A percentile compares a stretch with the other conserved stretches of the same genome.
Conservation (phyloP, 352 stramenopile genomes). For the Globisporangium echinulatum region DNA sequence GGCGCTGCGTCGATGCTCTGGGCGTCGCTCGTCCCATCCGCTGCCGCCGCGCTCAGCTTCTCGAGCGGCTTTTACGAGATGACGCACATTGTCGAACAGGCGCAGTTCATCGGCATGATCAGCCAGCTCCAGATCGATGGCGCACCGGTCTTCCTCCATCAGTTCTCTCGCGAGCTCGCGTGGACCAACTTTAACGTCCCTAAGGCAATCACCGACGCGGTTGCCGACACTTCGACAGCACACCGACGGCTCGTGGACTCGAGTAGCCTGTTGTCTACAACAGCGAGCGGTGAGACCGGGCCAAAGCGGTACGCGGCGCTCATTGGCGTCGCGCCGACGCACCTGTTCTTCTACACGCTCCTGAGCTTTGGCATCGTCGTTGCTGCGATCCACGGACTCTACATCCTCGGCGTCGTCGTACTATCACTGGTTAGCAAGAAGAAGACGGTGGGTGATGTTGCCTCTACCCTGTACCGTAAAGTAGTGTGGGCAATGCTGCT, state of each 20-base stretch:
- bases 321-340: slow-evolving; percentile 49
- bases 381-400: slow-evolving; percentile 53
- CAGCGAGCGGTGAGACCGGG: slow-evolving; percentile 39
- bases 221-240: slow-evolving; percentile 1
- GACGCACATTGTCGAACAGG: slow-evolving; percentile 81
- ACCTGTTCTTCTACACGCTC: slow-evolving; percentile 82
- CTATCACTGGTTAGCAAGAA: slow-evolving; percentile 46
- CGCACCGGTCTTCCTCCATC: slow-evolving; percentile 64
- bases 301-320: slow-evolving; percentile 63
- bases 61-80: slow-evolving; percentile 79
- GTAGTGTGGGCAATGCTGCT: slow-evolving; percentile 71
- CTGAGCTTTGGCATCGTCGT: slow-evolving; percentile 53
- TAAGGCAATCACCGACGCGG: slow-evolving; percentile 29
- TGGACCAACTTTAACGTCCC: slow-evolving; percentile 87
- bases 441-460: slow-evolving; percentile 47
- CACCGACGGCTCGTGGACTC: slow-evolving; percentile 14
- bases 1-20: slow-evolving; percentile 67
- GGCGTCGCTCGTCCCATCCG: slow-evolving; percentile 57
- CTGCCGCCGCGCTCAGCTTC: slow-evolving; percentile 57
- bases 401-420: slow-evolving; percentile 50
- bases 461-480: slow-evolving; percentile 70
- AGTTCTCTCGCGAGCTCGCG: slow-evolving; percentile 78
- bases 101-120: slow-evolving; percentile 82
- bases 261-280: slow-evolving; percentile 14
- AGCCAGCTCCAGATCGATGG: slow-evolving; percentile 69